phyloP scores from a whole-genome alignment of 495 filamentous ascomycete genomes.

The Lasiosphaeriaceae sp. region DNA sequence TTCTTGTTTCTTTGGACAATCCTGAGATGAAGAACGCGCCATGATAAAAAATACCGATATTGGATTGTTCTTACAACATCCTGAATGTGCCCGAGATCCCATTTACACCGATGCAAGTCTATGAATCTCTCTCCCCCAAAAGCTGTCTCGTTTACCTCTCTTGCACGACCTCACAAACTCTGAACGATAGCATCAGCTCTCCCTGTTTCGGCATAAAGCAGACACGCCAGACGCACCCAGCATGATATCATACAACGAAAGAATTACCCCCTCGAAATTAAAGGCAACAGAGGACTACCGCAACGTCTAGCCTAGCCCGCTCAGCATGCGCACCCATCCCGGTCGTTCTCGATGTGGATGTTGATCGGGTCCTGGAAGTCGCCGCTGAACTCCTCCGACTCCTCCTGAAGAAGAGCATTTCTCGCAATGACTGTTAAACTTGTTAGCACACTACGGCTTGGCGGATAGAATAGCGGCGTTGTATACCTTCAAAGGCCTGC shows the following conservation, averaged over 20 bases:
- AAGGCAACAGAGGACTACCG: neutral
- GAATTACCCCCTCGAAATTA: neutral
- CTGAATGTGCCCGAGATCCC: conserved; percentile 3
- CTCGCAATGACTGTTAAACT: conserved; percentile 76
- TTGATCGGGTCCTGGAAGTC: conserved; percentile 98
- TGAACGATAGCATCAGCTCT: neutral
- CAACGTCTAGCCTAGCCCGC: neutral
- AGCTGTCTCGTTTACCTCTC: neutral
- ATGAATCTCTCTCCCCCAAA: neutral
- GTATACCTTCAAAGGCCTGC: conserved; percentile 91
- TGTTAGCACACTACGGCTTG: conserved; percentile 26
- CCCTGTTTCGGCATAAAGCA: conserved; percentile 1
- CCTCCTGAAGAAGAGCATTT: conserved; percentile 93
- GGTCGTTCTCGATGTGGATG: conserved; percentile 88
- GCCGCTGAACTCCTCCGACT: conserved; percentile 85
- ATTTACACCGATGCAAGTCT: conserved; percentile 19
- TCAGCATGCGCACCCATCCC: conserved; percentile 87
- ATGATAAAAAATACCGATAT: neutral
- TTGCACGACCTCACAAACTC: neutral
- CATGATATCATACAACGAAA: conserved; percentile 31
- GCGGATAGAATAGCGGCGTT: neutral
- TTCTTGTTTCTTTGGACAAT: too few relatives aligned
- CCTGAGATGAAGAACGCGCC: too few relatives aligned
- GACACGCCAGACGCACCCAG: conserved; percentile 20
- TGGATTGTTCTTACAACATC: conserved; percentile 3